A percentile compares a stretch with the other conserved stretches of the same genome.
Conservation (phyloP, 2,329 filamentous ascomycete species). For the Hymenoscyphus fructigenus region DNA sequence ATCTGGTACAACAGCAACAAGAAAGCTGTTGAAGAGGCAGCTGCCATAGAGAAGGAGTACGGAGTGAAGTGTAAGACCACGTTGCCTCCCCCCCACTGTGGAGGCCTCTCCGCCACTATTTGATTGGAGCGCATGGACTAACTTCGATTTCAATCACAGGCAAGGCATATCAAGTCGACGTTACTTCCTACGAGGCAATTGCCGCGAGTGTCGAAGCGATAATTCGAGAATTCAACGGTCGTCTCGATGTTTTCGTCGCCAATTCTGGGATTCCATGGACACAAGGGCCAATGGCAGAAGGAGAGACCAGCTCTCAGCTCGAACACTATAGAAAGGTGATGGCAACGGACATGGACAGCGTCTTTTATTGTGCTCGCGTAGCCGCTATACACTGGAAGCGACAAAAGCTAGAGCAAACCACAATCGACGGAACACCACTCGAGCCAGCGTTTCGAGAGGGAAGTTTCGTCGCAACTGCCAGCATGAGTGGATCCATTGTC, state of each 20-base stretch:
- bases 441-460: conserved; percentile 57
- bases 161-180: conserved; percentile 62
- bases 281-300: conserved; percentile 66
- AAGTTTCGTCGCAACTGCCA: conserved; percentile 75
- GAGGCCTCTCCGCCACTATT: background rate
- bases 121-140: conserved; percentile 13
- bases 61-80: conserved; percentile 61
- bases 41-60: conserved; percentile 63
- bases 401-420: conserved; percentile 67
- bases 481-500: conserved; percentile 75
- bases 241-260: conserved; percentile 76
- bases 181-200: conserved; percentile 48
- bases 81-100: background rate
- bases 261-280: conserved; percentile 77
- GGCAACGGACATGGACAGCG: conserved; percentile 70
- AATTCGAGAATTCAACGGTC: conserved; percentile 66
- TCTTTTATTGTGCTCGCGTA: conserved; percentile 73
- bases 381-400: conserved; percentile 69
- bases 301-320: conserved; percentile 42
- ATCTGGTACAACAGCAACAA: conserved; percentile 64
- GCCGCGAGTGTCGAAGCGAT: conserved; percentile 46
- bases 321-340: conserved; percentile 68
- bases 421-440: conserved; percentile 59
- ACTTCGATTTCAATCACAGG: conserved; percentile 39
- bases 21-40: conserved; percentile 60